Base-by-base conservation (phyloP, 1,284 basidiomycete genomes). In the Irpex rosettiformis region DNA sequence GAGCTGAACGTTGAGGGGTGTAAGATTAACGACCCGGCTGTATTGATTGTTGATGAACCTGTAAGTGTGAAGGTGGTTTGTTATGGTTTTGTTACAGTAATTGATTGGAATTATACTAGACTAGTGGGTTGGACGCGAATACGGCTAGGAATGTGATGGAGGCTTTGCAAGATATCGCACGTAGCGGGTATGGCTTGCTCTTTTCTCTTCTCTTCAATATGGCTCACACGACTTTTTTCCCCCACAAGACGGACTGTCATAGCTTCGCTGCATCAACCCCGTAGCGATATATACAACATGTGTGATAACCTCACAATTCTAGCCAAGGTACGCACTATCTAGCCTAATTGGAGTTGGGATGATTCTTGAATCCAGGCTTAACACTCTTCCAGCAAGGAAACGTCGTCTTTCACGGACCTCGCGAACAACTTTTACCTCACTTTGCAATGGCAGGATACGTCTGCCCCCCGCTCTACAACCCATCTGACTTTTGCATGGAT, bases 241-340 rank as follows among this genome's bases (percentile, higher is more conserved):
- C 21, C 6, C 8, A 10, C 11, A 29, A 60, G 59, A 0, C 72
- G 80, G 2, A 83, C 80, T 0, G 75, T 83, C 43, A 79, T 82
- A 52, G 77, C 77, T 2, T 78, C 80, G 0, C 75, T 82, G 16
- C 81, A 82, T 63, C 81, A 83, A 64, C 79, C 79, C 11, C 77
- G 80, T 16, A 77, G 74, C 25, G 79, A 82, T 55, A 80, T 83
- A 40, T 77, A 68, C 58, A 69, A 71, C 57, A 68, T 74, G 22
- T 72, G 77, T 54, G 80, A 81, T 61, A 77, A 80, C 57, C 69
- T 80, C 42, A 70, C 79, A 1, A 69, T 83, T 0, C 70, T 82
- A 1, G 80, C 77, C 11, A 81, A 80, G 61, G 79, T 79, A 10
- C 28, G 29, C 7, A 10, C 18, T 45, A 1, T 33, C 30, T n/a